Evolutionary conservation across 208 protist genomes (phyloP), one percentile per base, ranked within the genome.

Genomic region (Wallacemonas sp.): DNA sequence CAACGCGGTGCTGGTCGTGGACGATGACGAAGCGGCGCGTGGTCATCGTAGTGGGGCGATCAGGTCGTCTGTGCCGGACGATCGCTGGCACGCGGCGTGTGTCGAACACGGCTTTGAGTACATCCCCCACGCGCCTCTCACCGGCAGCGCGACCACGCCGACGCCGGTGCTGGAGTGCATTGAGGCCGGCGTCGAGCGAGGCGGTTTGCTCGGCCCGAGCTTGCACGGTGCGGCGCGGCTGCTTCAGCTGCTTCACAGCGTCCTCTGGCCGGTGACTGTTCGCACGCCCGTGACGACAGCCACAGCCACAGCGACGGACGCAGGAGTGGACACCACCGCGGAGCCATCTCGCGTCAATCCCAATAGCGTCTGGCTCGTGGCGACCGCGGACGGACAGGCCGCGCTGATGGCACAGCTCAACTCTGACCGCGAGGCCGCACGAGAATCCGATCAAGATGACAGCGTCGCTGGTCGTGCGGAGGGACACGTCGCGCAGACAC

Each of bases 201-300:
- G 62, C 18, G 82, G 82, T 8, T 44, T 92, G 44, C 80, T 88
- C 12, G 67, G 67, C 10, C 77, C 68, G 2, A 70, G 80, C 20
- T 64, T 87, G 25, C 1, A 16, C 10, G 86, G 86, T 0, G 74
- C 75, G 0, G 70, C 76, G 44, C 72, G 86, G 10, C 57, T 92
- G 0, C 71, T 75, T 20, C 79, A 89, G 44, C 57, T 92, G 23
- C 61, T 92, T 16, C 74, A 79, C 61, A 89, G 84, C 61, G 84
- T 81, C 3, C 44, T 87, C 25, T 92, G 86, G 86, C 80, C 86
- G 0, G 54, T 63, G 12, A 10, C 2, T 2, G 61, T 71, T 50
- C 76, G 76, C 26, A 22, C 0, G 14, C 31, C 57, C 4, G 10
- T 31, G n/a, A 7, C 42, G 8, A 5, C n/a, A 16, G 48, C 48